phyloP scores from a whole-genome alignment of 2,329 filamentous ascomycete genomes.

The Knoxdaviesia capensis region DNA sequence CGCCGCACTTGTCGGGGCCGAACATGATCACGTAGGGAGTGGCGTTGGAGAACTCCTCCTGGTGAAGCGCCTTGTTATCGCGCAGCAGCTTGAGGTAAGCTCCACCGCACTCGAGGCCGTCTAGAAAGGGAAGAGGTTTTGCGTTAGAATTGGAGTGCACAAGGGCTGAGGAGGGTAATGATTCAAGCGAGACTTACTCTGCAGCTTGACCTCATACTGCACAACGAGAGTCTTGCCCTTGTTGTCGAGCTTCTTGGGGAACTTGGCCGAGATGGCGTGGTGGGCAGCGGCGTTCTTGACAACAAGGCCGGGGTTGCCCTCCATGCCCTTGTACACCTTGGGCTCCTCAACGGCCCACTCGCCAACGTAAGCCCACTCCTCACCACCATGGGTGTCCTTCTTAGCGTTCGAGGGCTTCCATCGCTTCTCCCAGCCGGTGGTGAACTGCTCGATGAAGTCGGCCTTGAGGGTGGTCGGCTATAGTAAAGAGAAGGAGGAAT shows the following conservation, averaged over 20 bases:
- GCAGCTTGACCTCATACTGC: conserved; percentile 98
- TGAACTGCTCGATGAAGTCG: conserved; percentile 96
- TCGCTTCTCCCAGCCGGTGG: conserved; percentile 79
- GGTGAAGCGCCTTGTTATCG: conserved; percentile 90
- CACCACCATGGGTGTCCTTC: conserved; percentile 59
- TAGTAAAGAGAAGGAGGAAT: conserved; percentile 1
- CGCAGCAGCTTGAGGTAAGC: conserved; percentile 98
- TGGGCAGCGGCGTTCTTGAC: conserved; percentile 96
- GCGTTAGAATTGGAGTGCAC: not conserved
- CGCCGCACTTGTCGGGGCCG: conserved; percentile 95
- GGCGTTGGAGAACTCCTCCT: conserved; percentile 93
- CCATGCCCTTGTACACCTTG: conserved; percentile 70
- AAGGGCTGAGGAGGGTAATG: not conserved
- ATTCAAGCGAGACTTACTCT: conserved; percentile 43
- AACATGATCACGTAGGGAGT: conserved; percentile 99
- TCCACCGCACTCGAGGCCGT: conserved; percentile 91
- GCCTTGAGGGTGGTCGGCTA: conserved; percentile 79
- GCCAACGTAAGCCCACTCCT: conserved; percentile 90
- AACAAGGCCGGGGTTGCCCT: conserved; percentile 89
- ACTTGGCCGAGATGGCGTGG: conserved; percentile 98
- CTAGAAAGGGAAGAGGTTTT: conserved; percentile 19
- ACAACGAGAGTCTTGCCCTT: conserved; percentile 94
- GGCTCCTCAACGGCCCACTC: conserved; percentile 97
- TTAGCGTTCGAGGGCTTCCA: conserved; percentile 95
- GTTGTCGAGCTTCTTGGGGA: conserved; percentile 89